Base-by-base conservation (phyloP, 345 rosid genomes). In the Rubroshorea leprosula region DNA sequence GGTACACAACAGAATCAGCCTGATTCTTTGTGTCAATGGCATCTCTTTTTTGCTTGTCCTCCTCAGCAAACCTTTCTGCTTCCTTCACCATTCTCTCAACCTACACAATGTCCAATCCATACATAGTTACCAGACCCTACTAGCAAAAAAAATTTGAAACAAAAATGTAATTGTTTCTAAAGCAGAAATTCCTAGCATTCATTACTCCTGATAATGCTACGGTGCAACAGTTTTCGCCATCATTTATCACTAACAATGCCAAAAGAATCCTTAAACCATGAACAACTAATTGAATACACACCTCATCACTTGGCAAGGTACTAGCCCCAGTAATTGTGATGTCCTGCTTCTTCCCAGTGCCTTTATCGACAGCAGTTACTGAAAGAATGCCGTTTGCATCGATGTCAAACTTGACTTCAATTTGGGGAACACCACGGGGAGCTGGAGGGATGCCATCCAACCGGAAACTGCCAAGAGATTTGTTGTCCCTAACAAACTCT, bases 21-120 rank as follows among this genome's bases (percentile, higher is more conserved):
- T 92, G 98, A 75, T 92, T 89, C 83, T 92, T 92, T 21, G 98
- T 92, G 83, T 92, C 98, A 16, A 92, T 89, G 1, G 96, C 84
- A 4, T 92, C 98, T 73, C 98, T 80, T 82, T 79, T 92, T 75
- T 92, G 90, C 74, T 84, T 92, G 74, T 92, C 98, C 62, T 92
- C 96, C 78, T 83, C 81, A 0, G 96, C 74, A 54, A 84, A 92
- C 63, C 63, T 89, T 77, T 92, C 96, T 2, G 95, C 98, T 49
- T 92, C 98, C 9, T 67, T 79, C 18, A 92, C 96, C 98, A 92
- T 92, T 66, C 80, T 75, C 10, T 81, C 83, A 23, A 92, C 98
- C 98, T 92, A 67, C 31, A 65, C 55, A 57, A 10, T n/a, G 19
- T 19, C n/a, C n/a, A 38, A 53, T 55, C 5, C 41, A 35, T 35